Evolutionary conservation across 257 asterid genomes (phyloP), one percentile per base, ranked within the genome.

Genomic region (Forsythia suspensa): DNA sequence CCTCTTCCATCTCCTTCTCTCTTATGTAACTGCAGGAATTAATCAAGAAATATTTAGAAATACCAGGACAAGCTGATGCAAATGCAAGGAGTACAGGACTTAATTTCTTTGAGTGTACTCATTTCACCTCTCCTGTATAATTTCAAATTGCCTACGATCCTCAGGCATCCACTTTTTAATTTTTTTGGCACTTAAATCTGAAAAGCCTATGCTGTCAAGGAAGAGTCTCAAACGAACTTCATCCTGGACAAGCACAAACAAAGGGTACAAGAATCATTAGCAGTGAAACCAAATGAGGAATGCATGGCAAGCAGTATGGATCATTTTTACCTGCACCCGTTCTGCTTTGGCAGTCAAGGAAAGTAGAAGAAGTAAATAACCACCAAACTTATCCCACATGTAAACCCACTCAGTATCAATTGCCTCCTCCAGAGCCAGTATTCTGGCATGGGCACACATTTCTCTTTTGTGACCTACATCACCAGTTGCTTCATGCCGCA

Each of bases 301-400:
- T 21, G 36, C 66, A 81, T 13, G 42, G 69, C 36, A 80, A 80
- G 80, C 76, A 84, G 61, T 52, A 71, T 55, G 29, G 51, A 52
- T 72, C 75, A 71, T 55, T 44, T 71, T 87, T 86, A 95, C 99
- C 99, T 95, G 99, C 81, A 95, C 99, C 82, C 96, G 88, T 83
- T 96, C 99, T 38, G 99, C 99, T 89, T 91, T 92, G 80, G 99
- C 96, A 82, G 99, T 96, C 90, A 96, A 94, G 81, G 98, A 97
- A 77, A 96, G 97, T 92, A 96, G 85, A 83, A 96, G 97, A 86
- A 96, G 98, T 37, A 96, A 89, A 89, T 96, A 96, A 75, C 99
- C 99, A 75, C 99, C 99, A 77, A 96, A 96, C 87, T 91, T 94
- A 88, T 96, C 99, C 99, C 99, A 96, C 99, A 96, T 96, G 89